A percentile compares a stretch with the other conserved stretches of the same genome.
These are phyloP conservation scores for Acanthamoeba sp. DNA, from an alignment of 208 protist species.

Conservation along the genomic window DNA sequence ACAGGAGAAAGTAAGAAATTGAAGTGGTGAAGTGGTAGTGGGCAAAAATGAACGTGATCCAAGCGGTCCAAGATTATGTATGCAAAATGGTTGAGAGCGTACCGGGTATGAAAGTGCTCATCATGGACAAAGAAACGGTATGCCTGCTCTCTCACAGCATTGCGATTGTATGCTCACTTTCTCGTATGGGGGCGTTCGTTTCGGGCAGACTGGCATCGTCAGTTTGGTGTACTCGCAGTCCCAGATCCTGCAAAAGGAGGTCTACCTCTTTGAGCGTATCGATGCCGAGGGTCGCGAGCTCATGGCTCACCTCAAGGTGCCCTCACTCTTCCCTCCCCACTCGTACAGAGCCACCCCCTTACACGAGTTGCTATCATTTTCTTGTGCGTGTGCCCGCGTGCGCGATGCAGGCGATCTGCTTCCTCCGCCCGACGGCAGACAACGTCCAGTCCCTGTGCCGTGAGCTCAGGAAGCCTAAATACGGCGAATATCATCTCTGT, in stretches of 20 bases:
- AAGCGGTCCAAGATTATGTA: slow-evolving; percentile 87
- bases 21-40: neutral
- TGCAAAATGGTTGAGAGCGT: slow-evolving; percentile 86
- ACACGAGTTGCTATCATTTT: neutral
- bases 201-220: slow-evolving; percentile 91
- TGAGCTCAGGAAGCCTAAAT: slow-evolving; percentile 94
- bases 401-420: slow-evolving; percentile 77
- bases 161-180: no score
- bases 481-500: slow-evolving; percentile 91
- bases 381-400: neutral
- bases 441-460: slow-evolving; percentile 92
- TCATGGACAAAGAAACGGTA: slow-evolving; percentile 95
- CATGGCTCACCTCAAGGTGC: slow-evolving; percentile 94
- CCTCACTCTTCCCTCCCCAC: neutral
- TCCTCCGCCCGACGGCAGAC: slow-evolving; percentile 92
- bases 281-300: slow-evolving; percentile 89
- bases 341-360: neutral
- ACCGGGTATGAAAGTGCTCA: slow-evolving; percentile 95
- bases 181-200: neutral
- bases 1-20: neutral
- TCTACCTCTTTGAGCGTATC: slow-evolving; percentile 97
- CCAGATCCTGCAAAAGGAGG: slow-evolving; percentile 95
- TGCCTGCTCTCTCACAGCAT: neutral
- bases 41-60: slow-evolving; percentile 82
- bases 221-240: slow-evolving; percentile 96